Evolutionary conservation across 306 rosid species (phyloP).

Genomic region (peach (Prunus persica)): Prunus_persica_NCBIv2 NC_034010.1:14922001-14922500

Average conservation of each 20-base stretch:
- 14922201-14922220: constrained; percentile 24
- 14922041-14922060: too few species aligned
- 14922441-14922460: not conserved
- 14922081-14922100: not conserved
- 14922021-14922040: too few species aligned
- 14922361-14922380: constrained; percentile 21
- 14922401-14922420: constrained; percentile 32
- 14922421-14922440: constrained; percentile 22
- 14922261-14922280: constrained; percentile 1
- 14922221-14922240: constrained; percentile 19
- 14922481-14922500: constrained; percentile 2
- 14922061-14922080: not conserved
- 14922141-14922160: not conserved
- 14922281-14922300: not conserved
- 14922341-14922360: constrained; percentile 15
- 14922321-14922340: constrained; percentile 19
- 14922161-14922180: constrained; percentile 2
- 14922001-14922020: too few species aligned
- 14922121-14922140: constrained; percentile 10
- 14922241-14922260: not conserved
- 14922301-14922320: not conserved
- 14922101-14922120: not conserved
- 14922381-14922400: constrained; percentile 17
- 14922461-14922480: not conserved
- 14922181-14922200: constrained; percentile 32